phyloP scores from a whole-genome alignment of 164 flowering plant genomes.

The Annona squamosa region DNA sequence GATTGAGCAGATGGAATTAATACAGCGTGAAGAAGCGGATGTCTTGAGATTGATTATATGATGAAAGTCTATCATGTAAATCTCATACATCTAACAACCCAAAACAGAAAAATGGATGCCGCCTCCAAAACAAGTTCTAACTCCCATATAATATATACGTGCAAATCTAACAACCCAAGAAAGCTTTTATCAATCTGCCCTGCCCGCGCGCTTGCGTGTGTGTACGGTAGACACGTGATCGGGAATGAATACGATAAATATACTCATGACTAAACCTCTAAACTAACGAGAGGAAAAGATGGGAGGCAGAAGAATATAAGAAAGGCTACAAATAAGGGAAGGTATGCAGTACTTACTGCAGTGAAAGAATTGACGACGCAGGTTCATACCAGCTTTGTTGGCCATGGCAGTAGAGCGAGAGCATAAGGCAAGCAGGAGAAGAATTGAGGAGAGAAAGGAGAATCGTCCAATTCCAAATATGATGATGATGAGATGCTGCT shows the following conservation, averaged over 20 bases:
- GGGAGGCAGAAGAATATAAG: too few relatives aligned
- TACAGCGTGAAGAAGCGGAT: neutral
- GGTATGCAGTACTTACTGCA: neutral
- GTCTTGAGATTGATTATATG: neutral
- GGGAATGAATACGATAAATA: too few relatives aligned
- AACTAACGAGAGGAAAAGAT: too few relatives aligned
- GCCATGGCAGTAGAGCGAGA: conserved; percentile 5
- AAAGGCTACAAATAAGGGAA: too few relatives aligned
- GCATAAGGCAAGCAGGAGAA: conserved; percentile 1
- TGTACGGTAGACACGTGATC: too few relatives aligned
- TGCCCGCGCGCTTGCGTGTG: too few relatives aligned
- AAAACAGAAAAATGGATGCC: too few relatives aligned
- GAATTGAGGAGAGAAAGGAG: neutral
- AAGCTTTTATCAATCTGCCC: too few relatives aligned
- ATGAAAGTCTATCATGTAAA: neutral
- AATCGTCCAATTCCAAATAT: neutral
- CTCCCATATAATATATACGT: too few relatives aligned
- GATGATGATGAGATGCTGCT: neutral
- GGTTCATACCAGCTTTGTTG: neutral
- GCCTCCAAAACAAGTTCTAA: too few relatives aligned
- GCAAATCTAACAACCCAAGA: too few relatives aligned
- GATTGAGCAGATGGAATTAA: neutral
- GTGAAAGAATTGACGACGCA: neutral
- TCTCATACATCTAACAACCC: neutral
- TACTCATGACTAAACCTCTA: too few relatives aligned